A percentile compares a stretch with the other conserved stretches of the same genome.
Conservation (phyloP, 768 basidiomycete genomes). For the Lentinula sp. region DNA sequence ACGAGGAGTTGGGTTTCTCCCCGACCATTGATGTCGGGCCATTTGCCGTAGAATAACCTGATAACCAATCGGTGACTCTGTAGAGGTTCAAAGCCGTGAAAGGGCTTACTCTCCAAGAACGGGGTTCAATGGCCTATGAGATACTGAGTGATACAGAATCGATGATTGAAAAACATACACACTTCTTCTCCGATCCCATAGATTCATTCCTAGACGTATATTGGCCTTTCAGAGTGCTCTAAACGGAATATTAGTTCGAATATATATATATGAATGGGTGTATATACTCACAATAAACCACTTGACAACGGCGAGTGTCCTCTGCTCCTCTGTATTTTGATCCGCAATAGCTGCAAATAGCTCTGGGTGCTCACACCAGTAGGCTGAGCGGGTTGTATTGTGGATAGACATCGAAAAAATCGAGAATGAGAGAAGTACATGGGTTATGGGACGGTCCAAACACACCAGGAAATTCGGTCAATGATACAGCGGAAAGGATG, state of each 20-base stretch:
- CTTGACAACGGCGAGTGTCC: constrained; percentile 74
- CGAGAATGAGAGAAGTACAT: constrained; percentile 1
- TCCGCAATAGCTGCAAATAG: constrained; percentile 84
- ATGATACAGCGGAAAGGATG: constrained; percentile 85
- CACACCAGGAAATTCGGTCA: constrained; percentile 88
- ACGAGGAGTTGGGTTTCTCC: constrained; percentile 83
- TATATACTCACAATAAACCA: constrained; percentile 81
- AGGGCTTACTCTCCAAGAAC: constrained; percentile 81
- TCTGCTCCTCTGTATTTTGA: constrained; percentile 65
- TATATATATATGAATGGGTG: too few species aligned
- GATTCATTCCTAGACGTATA: constrained; percentile 93
- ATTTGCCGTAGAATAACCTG: constrained; percentile 83
- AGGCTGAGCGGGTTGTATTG: constrained; percentile 44
- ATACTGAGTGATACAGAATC: constrained; percentile 7
- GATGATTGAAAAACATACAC: constrained; percentile 12
- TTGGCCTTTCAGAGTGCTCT: constrained; percentile 93
- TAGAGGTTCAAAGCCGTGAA: neutral
- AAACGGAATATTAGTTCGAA: neutral
- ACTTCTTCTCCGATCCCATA: constrained; percentile 98
- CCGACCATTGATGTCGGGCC: constrained; percentile 70
- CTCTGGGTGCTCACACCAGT: constrained; percentile 95
- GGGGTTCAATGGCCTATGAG: constrained; percentile 82
- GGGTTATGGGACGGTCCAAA: neutral
- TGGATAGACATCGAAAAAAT: neutral
- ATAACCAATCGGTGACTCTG: neutral